Evolutionary conservation across 305 asterid genomes (phyloP), one percentile per base, ranked within the genome.

Genomic region (Fraxinus platypoda): DNA sequence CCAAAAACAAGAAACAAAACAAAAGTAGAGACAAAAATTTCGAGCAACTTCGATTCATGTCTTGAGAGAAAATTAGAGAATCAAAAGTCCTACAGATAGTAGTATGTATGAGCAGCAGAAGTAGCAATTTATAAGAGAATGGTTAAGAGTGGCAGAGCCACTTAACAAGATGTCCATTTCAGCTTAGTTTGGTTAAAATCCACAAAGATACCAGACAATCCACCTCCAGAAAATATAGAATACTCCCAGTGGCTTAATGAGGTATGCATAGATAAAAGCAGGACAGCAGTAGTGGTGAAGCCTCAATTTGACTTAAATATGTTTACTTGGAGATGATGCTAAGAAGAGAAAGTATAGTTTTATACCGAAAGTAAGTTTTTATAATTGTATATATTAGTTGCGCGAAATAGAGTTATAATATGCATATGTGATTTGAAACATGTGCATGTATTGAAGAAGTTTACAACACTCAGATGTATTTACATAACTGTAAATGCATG

Each of bases 171-270:
- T 80, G 88, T 89, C 88, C 74, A 79, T 84, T 82, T 88, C 90
- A 78, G 43, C 78, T 77, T n/a, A 89, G 90, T 87, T 88, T 35
- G 91, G 92, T 87, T 54, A 73, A 80, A 70, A 25, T 57, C 90
- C 90, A 87, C 88, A 78, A 83, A 79, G 80, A 72, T 81, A 74
- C 25, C 79, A 79, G 43, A 74, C n/a, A 71, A 13, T 41, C 26
- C 81, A 83, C 82, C 33, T 76, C 6, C 15, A 49, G 81, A 62
- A 81, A 81, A 33, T 76, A 76, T 71, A 77, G 17, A 68, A 79
- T 64, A 75, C 78, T 81, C 73, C 21, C 76, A 80, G 79, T 75
- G 84, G 72, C 83, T 74, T n/a, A 37, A 78, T 77, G 64, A 80
- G 62, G 43, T 25, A 17, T 19, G 19, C 82, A 26, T 74, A 34